phyloP scores from a whole-genome alignment of 2,329 filamentous ascomycete species.

The Penicillium sp. region DNA sequence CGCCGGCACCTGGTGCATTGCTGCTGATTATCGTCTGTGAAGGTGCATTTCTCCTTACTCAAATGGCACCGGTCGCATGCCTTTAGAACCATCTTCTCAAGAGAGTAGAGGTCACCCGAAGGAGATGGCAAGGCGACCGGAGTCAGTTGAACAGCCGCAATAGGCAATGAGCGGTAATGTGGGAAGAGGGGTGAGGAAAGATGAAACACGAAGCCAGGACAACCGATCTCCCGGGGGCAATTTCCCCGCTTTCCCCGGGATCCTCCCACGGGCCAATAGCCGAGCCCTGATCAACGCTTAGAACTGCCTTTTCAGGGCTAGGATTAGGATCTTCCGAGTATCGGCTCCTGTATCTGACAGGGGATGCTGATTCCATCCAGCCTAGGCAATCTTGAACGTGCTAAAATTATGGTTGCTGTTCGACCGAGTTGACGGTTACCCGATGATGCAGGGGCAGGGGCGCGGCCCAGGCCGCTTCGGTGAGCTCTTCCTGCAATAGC shows the following conservation, averaged over 20 bases:
- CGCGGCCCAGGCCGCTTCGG: background rate
- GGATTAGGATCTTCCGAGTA: background rate
- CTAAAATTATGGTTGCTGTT: background rate
- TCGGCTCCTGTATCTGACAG: background rate
- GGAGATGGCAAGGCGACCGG: constrained; percentile 5
- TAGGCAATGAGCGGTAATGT: constrained; percentile 1
- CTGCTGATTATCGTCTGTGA: constrained; percentile 13
- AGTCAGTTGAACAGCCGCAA: background rate
- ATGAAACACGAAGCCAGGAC: background rate
- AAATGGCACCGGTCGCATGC: constrained; percentile 19
- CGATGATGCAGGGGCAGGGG: background rate
- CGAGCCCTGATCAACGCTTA: constrained; percentile 2
- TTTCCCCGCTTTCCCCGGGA: constrained; percentile 18
- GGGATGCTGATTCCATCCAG: background rate
- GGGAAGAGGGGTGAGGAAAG: background rate
- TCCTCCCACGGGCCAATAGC: constrained; percentile 3
- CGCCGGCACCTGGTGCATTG: constrained; percentile 19
- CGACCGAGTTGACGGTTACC: background rate
- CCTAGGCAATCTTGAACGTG: background rate
- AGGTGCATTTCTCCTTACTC: constrained; percentile 20
- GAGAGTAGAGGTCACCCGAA: constrained; percentile 9
- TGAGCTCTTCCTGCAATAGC: background rate
- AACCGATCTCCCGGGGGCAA: background rate
- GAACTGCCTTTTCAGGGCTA: background rate
- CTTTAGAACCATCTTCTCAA: constrained; percentile 17